Base-by-base conservation (phyloP, 1,284 basidiomycete species). In the Baeospora myosura region DNA sequence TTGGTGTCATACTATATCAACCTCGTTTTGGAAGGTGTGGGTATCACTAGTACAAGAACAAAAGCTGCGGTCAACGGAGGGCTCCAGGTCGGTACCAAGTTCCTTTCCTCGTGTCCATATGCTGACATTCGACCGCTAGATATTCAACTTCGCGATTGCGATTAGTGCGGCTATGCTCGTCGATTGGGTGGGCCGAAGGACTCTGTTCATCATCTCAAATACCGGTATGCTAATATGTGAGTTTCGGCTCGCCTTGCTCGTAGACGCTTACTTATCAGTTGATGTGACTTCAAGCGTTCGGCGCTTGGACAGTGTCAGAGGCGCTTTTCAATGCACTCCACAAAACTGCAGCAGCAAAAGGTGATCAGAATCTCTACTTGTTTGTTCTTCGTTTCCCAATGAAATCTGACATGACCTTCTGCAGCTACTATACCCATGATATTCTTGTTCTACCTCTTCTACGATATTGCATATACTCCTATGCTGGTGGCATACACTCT, bases 1-100 rank as follows among this genome's bases (percentile, higher is more conserved):
- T 61, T 85, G 30, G 76, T 83, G 10, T 80, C 75, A 0, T 79
- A 78, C 52, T 83, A 82, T 52, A 78, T 81, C 48, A 74, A 79
- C 47, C 62, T 78, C 10, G 69, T 81, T 0, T 58, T 81, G n/a
- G 69, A 79, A 34, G 75, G 73, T 22, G 71, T 81, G 17, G 78
- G 77, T 0, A 70, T 81, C 32, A 62, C 56, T 0, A 59, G 64
- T 24, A 68, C 75, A 0, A 61, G 63, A 25, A 74, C 74, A 2
- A 77, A 82, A 50, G 69, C 75, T 1, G 62, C 65, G 14, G 80
- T 84, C 50, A 84, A 81, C 50, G 79, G 78, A 3, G 69, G 69
- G 16, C 63, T 84, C 4, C 75, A 81, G 60, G 72, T 76, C n/a
- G n/a, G n/a, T n/a, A n/a, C n/a, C n/a, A n/a, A n/a, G n/a, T n/a